Evolutionary conservation across 208 protist species (phyloP), one percentile per base, ranked within the genome.

Genomic region (Crithidia acanthocephali): DNA sequence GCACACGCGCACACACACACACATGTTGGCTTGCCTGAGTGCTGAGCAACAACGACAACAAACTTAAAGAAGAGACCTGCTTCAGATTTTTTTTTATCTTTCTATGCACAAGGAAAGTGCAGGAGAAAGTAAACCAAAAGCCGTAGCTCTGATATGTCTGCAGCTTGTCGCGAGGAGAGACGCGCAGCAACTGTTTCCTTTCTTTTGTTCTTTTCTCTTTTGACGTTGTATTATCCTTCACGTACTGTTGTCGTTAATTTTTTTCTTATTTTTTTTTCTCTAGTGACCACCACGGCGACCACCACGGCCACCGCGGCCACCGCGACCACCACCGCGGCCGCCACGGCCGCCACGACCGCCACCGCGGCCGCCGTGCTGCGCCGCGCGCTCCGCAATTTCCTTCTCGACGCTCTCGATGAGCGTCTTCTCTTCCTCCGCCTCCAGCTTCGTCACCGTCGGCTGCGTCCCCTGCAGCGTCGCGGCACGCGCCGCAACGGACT

Each of bases 401-500:
- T 85, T 88, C 74, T 96, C 91, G 1, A 94, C 91, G 48, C 83
- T 80, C 58, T 68, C 80, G 47, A 94, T 73, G n/a, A 94, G 76
- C 63, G 70, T 32, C 70, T 86, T 85, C 68, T 96, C 91, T 16
- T 89, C 85, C 37, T 85, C 88, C 37, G 61, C 85, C 28, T 67
- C 75, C 44, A 96, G 71, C 76, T 94, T 91, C 63, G 74, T 70
- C 53, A 96, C 50, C 61, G 72, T 67, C 18, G 91, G 91, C 63
- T 86, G 77, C 73, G 78, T 86, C 61, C 87, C 91, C 68, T 94
- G 93, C 47, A 92, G 91, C 30, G 83, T 93, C n/a, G 88, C 80
- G 1, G 78, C 81, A 47, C 88, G 88, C 44, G 86, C 61, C 79
- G 81, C 76, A n/a, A 92, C 72, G 22, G 84, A 87, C 56, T 65